These are phyloP conservation scores for Vigna nakashimae DNA, from an alignment of 306 rosid species.

Conservation along the genomic window DNA sequence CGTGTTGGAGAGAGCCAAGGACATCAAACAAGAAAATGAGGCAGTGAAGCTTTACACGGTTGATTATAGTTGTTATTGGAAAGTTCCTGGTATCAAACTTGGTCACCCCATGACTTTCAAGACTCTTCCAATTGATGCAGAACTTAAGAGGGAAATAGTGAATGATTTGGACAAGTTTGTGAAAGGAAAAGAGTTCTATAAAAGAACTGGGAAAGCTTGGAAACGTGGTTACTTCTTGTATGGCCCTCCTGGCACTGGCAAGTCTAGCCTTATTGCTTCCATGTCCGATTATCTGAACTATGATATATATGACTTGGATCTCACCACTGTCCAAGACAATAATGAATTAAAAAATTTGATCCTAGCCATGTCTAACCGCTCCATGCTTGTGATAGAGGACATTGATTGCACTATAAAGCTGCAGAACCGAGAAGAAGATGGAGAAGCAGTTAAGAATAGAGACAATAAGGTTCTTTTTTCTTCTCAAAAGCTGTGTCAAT, in stretches of 20 bases:
- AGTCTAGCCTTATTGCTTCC: conserved; percentile 63
- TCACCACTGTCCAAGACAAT: conserved; percentile 27
- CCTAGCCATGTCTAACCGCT: conserved; percentile 52
- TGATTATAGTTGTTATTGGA: not conserved
- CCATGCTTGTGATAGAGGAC: conserved; percentile 66
- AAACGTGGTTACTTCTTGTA: conserved; percentile 62
- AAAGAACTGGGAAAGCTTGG: conserved; percentile 62
- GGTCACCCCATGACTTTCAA: conserved; percentile 56
- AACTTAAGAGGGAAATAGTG: conserved; percentile 46
- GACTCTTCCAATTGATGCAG: conserved; percentile 55
- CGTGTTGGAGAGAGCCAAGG: conserved; percentile 50
- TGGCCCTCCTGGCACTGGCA: conserved; percentile 73
- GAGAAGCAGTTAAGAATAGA: conserved; percentile 16
- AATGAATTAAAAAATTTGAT: conserved; percentile 39
- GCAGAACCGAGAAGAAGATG: conserved; percentile 43
- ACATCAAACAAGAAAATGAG: conserved; percentile 43
- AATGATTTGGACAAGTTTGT: conserved; percentile 58
- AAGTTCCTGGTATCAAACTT: conserved; percentile 22
- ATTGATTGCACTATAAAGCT: conserved; percentile 59
- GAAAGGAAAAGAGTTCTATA: conserved; percentile 50
- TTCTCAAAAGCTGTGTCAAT: no score
- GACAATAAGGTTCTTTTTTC: conserved; percentile 6
- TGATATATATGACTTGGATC: conserved; percentile 67
- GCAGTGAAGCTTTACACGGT: conserved; percentile 49
- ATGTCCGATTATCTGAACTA: conserved; percentile 63